Conservation (phyloP, 2,329 filamentous ascomycete species). For the Parastagonospora nodorum region DNA sequence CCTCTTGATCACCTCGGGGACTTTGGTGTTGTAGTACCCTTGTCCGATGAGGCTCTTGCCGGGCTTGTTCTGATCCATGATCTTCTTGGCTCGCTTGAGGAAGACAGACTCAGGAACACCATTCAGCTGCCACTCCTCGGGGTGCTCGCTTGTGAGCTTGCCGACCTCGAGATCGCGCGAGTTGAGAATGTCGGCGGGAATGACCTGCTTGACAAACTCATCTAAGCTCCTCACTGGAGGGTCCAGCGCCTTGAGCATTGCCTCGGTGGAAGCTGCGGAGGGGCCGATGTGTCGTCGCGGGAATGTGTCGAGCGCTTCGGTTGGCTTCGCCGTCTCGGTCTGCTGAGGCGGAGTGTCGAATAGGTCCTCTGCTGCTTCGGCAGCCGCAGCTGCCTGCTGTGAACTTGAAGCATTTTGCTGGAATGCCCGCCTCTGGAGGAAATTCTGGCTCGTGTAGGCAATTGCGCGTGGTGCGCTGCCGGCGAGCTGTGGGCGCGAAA, state of each 20-base stretch:
- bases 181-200: constrained; percentile 79
- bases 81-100: constrained; percentile 57
- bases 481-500: constrained; percentile 26
- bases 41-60: constrained; percentile 77
- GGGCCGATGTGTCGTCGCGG: constrained; percentile 87
- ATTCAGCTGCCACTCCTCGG: constrained; percentile 43
- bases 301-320: constrained; percentile 67
- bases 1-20: constrained; percentile 87
- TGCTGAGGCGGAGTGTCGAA: constrained; percentile 33
- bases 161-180: constrained; percentile 64
- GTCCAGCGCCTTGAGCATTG: constrained; percentile 81
- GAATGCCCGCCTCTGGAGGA: constrained; percentile 27
- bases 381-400: constrained; percentile 21
- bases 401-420: constrained; percentile 24
- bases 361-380: constrained; percentile 35
- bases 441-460: constrained; percentile 19
- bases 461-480: constrained; percentile 20
- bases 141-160: constrained; percentile 46
- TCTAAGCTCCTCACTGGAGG: constrained; percentile 76
- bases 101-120: constrained; percentile 64
- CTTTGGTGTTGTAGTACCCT: constrained; percentile 86
- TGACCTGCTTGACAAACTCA: constrained; percentile 81
- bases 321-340: constrained; percentile 29
- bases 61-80: constrained; percentile 66
- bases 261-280: constrained; percentile 67